Percentiles rank a stretch among this genome's conserved stretches.
phyloP scores from a whole-genome alignment of 1,284 basidiomycete species.

The Fomitopsis pinicola region DNA sequence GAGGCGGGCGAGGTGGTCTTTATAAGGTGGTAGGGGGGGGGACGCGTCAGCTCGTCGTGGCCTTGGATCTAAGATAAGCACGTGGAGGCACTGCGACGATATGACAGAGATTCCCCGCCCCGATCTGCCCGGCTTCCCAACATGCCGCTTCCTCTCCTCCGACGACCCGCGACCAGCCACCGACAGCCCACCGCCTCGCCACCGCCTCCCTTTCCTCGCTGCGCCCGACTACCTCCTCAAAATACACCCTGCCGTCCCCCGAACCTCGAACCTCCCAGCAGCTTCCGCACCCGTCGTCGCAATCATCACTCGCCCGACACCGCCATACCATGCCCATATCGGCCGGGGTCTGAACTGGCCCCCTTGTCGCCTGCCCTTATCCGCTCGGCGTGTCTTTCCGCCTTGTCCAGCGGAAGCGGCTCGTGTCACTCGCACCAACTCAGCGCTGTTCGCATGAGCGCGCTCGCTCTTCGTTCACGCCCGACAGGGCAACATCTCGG shows the following conservation, averaged over 20 bases:
- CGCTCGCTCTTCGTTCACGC: not conserved
- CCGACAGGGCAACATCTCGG: not conserved
- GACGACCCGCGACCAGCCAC: conserved; percentile 4
- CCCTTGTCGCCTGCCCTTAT: conserved; percentile 3
- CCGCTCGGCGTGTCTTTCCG: conserved; percentile 3
- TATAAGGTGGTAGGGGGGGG: conserved; percentile 25
- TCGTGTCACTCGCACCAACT: not conserved
- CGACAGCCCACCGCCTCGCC: not conserved
- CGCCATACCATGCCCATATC: not conserved
- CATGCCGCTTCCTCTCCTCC: conserved; percentile 10
- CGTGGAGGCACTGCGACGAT: conserved; percentile 22
- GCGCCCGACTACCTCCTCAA: not conserved
- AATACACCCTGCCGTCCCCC: not conserved
- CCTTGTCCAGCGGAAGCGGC: conserved; percentile 1
- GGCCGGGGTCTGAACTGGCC: not conserved
- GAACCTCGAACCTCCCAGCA: not conserved
- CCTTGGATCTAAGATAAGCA: conserved; percentile 30
- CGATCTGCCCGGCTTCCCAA: conserved; percentile 17
- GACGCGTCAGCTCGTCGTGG: conserved; percentile 35
- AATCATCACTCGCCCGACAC: too few species aligned
- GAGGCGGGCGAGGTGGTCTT: conserved; percentile 14
- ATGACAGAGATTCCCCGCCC: conserved; percentile 18
- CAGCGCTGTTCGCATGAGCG: not conserved
- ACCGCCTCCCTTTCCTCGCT: not conserved
- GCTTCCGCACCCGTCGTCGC: not conserved